Base-by-base conservation (phyloP, 1,139 yeast species). In the Cylindricascospora bacillispora region DNA sequence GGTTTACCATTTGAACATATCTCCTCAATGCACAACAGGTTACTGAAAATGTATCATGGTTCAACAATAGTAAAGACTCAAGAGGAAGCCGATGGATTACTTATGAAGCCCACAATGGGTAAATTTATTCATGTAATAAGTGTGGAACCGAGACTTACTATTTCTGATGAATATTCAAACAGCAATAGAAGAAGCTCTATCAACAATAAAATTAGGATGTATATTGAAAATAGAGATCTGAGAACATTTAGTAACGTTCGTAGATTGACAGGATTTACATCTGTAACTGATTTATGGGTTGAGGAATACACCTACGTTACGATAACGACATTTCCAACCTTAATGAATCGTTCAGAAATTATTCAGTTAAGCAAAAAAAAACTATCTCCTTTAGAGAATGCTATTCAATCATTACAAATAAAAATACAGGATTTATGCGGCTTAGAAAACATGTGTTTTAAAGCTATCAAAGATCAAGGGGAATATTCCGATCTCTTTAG, bases 1-100 rank as follows among this genome's bases (percentile, higher is more conserved):
- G 94, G 94, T 10, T 63, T 74, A 31, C 86, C 93, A 16, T 83
- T 81, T 57, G 95, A 83, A 50, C 92, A 81, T 52, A 75, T 83
- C 34, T 76, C 85, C 4, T 75, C 92, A 2, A 78, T 83, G 50
- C 86, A 80, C 44, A 83, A 77, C 45, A 65, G 93, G 43, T 60
- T 83, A 39, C 65, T 76, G 45, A 70, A 74, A 48, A 58, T 80
- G 28, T 81, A 81, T 52, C 93, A 92, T 15, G 94, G 94, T 30
- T 83, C 94, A 1, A 68, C 77, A 35, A 73, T 82, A 36, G 63
- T 82, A 18, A 61, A 73, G 28, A 73, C 70, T 38, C 86, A 78
- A 47, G 62, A 62, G n/a, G 79, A 76, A 40, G 79, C 78, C 2
- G 62, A 58, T 32, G 56, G 57, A 34, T 52, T 73, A 37, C 54